A percentile compares a stretch with the other conserved stretches of the same genome.
phyloP scores from a whole-genome alignment of 164 flowering plant species.

The Buxus sempervirens region DNA sequence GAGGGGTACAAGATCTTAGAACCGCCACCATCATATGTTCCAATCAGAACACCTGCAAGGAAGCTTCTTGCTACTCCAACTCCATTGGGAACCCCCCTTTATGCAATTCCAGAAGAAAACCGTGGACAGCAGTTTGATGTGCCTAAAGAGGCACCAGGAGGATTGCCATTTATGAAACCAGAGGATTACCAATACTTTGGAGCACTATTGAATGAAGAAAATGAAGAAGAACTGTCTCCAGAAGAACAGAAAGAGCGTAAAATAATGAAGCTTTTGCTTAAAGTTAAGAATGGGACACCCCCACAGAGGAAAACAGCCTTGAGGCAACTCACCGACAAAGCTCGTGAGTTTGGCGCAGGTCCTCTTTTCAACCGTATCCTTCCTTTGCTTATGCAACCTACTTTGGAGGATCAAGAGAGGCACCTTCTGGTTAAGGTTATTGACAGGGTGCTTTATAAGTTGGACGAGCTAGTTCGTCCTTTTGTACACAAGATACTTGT shows the following conservation, averaged over 20 bases:
- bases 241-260: slow-evolving; percentile 98
- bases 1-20: slow-evolving; percentile 95
- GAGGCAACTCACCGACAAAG: slow-evolving; percentile 95
- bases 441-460: slow-evolving; percentile 89
- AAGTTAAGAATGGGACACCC: slow-evolving; percentile 98
- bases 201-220: slow-evolving; percentile 76
- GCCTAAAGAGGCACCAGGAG: slow-evolving; percentile 82
- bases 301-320: slow-evolving; percentile 98
- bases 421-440: slow-evolving; percentile 97
- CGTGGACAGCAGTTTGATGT: slow-evolving; percentile 97
- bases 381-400: slow-evolving; percentile 96
- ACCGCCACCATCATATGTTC: slow-evolving; percentile 90
- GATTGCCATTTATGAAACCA: slow-evolving; percentile 91
- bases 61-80: slow-evolving; percentile 97
- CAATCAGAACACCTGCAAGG: slow-evolving; percentile 96
- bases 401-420: slow-evolving; percentile 96
- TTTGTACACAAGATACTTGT: slow-evolving; percentile 94
- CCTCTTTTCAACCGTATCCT: slow-evolving; percentile 86
- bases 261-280: slow-evolving; percentile 93
- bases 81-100: slow-evolving; percentile 84
- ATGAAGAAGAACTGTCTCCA: slow-evolving; percentile 87
- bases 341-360: slow-evolving; percentile 95
- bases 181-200: slow-evolving; percentile 95
- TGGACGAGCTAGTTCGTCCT: slow-evolving; percentile 97
- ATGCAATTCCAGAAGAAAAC: slow-evolving; percentile 87